Base-by-base conservation (phyloP, 2,329 filamentous ascomycete species). In the Diplodia mutila region DNA sequence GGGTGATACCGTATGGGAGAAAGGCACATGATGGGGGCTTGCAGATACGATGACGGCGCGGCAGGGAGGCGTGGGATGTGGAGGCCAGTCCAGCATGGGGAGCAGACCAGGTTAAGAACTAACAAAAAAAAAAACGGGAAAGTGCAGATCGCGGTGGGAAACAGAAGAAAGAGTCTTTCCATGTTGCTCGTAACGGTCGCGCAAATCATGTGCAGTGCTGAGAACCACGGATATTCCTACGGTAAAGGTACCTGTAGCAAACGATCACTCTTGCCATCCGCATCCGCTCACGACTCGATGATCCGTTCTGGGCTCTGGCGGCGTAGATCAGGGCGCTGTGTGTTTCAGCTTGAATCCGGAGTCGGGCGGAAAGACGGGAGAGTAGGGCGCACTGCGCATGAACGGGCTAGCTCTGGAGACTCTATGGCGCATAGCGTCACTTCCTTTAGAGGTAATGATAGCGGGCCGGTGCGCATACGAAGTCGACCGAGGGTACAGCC, bases 321-420 rank as follows among this genome's bases (percentile, higher is more conserved):
- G 34, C 27, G 29, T n/a, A 48, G 46, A 25, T 51, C 57, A 18
- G 18, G 3, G 42, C 21, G 29, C 25, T 39, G 59, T 14, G 25
- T 27, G 59, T 63, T 63, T 63, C 59, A 63, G 39, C 23, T 37
- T 63, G 59, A 52, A 42, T 63, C 59, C 59, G 59, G 59, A 51
- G 16, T 32, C 18, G 42, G n/a, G 59, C 59, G 59, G 59, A 63
- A 48, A 27, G 57, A 42, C 39, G 59, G 57, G 46, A 63, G 34
- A 51, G 59, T n/a, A 29, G 18, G 46, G 37, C 42, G 59, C 21
- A 18, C 49, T 25, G 29, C 32, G 59, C 42, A 51, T 51, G 34
- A 32, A 37, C 29, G 42, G 27, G 18, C 16, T 59, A 37, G 12
- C 34, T 18, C 16, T 46, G 12, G 34, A 25, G 32, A 5, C 27